phyloP scores from a whole-genome alignment of 495 filamentous ascomycete species.

The Penicillium parvum region DNA sequence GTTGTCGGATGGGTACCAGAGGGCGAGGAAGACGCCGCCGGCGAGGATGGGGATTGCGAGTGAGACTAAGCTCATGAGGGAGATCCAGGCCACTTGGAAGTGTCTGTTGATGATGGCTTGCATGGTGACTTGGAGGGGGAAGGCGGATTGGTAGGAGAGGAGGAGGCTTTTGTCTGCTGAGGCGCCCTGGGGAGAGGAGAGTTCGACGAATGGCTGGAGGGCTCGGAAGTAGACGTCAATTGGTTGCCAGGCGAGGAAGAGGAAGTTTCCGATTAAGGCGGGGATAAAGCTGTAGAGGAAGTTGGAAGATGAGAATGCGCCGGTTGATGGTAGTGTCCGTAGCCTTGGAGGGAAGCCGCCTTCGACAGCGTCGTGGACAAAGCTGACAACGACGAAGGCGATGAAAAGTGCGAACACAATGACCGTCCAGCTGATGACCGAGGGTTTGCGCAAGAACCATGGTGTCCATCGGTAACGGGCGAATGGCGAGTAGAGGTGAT shows the following conservation, averaged over 20 bases:
- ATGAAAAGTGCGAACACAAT: conserved; percentile 61
- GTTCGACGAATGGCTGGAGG: conserved; percentile 67
- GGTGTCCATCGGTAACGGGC: conserved; percentile 66
- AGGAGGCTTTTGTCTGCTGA: conserved; percentile 65
- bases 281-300: conserved; percentile 88
- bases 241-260: conserved; percentile 73
- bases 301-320: conserved; percentile 77
- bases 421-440: conserved; percentile 59
- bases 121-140: conserved; percentile 59
- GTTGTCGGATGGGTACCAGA: conserved; percentile 52
- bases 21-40: conserved; percentile 77
- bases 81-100: conserved; percentile 66
- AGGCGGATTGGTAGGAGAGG: conserved; percentile 63
- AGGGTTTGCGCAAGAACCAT: conserved; percentile 66
- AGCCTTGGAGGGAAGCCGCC: conserved; percentile 68
- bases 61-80: conserved; percentile 59
- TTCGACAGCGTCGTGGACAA: conserved; percentile 61
- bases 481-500: conserved; percentile 42
- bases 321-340: conserved; percentile 51
- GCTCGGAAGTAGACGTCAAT: conserved; percentile 72
- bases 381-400: conserved; percentile 72
- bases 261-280: conserved; percentile 64
- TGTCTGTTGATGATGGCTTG: conserved; percentile 61
- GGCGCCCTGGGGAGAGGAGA: conserved; percentile 55
- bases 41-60: conserved; percentile 67